Evolutionary conservation across 257 asterid species (phyloP).

Genomic region (Salvia splendens): DNA sequence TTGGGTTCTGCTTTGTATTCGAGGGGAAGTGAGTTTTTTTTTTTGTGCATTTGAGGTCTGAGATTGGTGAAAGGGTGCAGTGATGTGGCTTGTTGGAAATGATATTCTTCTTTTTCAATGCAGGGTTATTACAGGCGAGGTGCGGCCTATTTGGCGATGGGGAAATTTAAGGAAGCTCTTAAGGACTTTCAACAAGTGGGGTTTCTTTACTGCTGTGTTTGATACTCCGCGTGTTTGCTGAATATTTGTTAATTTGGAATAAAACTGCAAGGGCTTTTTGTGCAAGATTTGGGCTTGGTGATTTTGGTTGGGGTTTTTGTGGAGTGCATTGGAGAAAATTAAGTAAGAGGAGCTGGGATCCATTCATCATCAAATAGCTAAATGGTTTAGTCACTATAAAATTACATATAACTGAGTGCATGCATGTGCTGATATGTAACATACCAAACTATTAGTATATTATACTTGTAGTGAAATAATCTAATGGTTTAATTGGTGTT

Average conservation of each 20-base stretch:
- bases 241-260: slow-evolving; percentile 16
- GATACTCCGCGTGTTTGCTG: slow-evolving; percentile 23
- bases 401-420: neutral
- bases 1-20: slow-evolving; percentile 9
- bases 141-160: slow-evolving; percentile 93
- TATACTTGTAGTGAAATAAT: neutral
- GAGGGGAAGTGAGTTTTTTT: neutral
- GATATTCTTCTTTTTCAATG: slow-evolving; percentile 20
- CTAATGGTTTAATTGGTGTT: slow-evolving; percentile 1
- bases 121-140: slow-evolving; percentile 98
- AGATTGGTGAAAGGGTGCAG: slow-evolving; percentile 25
- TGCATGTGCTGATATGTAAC: neutral
- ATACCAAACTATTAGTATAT: neutral
- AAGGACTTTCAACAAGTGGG: slow-evolving; percentile 90
- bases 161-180: slow-evolving; percentile 90
- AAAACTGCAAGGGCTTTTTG: neutral
- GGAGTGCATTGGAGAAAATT: slow-evolving; percentile 7
- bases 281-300: slow-evolving; percentile 23
- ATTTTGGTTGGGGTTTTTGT: neutral
- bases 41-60: neutral
- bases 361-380: slow-evolving; percentile 6
- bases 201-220: slow-evolving; percentile 20
- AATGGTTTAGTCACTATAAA: neutral
- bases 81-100: slow-evolving; percentile 21
- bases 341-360: slow-evolving; percentile 5